These are phyloP conservation scores for Orychophragmus violaceus DNA, from an alignment of 345 rosid genomes.

Conservation along the genomic window DNA sequence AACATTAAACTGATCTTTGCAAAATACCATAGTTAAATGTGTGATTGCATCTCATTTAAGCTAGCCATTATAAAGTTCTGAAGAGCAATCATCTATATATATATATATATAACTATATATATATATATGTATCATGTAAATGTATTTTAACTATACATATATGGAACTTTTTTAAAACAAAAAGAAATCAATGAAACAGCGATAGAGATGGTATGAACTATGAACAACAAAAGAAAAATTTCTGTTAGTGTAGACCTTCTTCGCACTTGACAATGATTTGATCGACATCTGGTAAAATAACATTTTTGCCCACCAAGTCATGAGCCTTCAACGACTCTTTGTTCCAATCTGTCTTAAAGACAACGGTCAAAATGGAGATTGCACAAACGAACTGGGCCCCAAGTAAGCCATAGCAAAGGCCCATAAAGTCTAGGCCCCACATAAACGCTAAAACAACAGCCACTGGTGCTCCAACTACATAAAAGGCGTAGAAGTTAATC, in stretches of 20 bases:
- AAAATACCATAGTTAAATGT: too few species aligned
- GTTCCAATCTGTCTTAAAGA: conserved; percentile 75
- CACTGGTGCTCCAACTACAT: conserved; percentile 74
- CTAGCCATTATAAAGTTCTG: too few species aligned
- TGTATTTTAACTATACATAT: background rate
- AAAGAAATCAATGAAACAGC: background rate
- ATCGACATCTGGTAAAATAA: conserved; percentile 28
- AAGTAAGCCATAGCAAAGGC: conserved; percentile 81
- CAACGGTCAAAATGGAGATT: conserved; percentile 54
- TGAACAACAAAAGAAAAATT: background rate
- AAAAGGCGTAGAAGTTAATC: conserved; percentile 69
- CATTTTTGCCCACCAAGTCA: conserved; percentile 47
- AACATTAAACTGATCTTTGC: too few species aligned
- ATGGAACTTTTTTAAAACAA: background rate
- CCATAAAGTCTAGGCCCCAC: conserved; percentile 62
- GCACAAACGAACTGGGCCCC: conserved; percentile 78
- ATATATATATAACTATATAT: too few species aligned
- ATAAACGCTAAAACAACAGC: conserved; percentile 61
- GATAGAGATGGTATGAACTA: conserved; percentile 4
- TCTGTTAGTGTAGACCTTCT: conserved; percentile 29
- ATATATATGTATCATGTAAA: background rate
- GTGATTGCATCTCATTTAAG: too few species aligned
- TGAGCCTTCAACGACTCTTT: conserved; percentile 61
- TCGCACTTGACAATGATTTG: conserved; percentile 37
- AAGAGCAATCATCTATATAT: too few species aligned